A percentile compares a stretch with the other conserved stretches of the same genome.
Conservation (phyloP, 352 stramenopile genomes). For the Globisporangium apiculatum region DNA sequence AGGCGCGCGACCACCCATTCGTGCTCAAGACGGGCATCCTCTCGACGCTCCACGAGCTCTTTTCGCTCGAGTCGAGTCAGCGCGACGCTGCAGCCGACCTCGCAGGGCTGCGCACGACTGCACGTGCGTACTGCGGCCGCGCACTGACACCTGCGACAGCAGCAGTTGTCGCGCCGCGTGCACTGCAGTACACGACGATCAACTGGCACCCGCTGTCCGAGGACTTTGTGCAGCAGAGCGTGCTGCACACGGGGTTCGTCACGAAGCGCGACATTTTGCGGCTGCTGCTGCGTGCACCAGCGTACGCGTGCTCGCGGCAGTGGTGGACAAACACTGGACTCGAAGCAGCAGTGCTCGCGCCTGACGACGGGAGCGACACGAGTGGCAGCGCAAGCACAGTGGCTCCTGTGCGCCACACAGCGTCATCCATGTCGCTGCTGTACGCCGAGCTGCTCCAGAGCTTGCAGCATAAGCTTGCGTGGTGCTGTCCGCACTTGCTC, state of each 20-base stretch:
- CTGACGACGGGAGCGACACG: constrained; percentile 1
- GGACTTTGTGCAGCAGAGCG: constrained; percentile 72
- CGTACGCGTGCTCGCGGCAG: constrained; percentile 37
- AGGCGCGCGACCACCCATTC: constrained; percentile 74
- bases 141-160: background rate
- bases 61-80: constrained; percentile 57
- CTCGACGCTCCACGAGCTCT: constrained; percentile 59
- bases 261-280: constrained; percentile 76
- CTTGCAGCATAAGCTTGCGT: constrained; percentile 55
- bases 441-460: constrained; percentile 65
- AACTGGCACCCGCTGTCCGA: constrained; percentile 78
- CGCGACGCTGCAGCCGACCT: constrained; percentile 26
- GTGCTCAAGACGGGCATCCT: constrained; percentile 77
- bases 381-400: constrained; percentile 15
- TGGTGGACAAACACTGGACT: constrained; percentile 66
- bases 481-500: constrained; percentile 22
- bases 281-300: constrained; percentile 50
- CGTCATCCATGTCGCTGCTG: constrained; percentile 65
- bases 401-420: constrained; percentile 35
- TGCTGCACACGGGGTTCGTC: constrained; percentile 56
- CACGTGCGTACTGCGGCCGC: constrained; percentile 10
- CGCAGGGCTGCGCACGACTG: constrained; percentile 12
- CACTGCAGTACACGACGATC: constrained; percentile 26
- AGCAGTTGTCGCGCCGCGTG: background rate
- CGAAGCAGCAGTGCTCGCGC: constrained; percentile 5